These are phyloP conservation scores for Lepidium didymum DNA, from an alignment of 345 rosid genomes.

Conservation along the genomic window DNA sequence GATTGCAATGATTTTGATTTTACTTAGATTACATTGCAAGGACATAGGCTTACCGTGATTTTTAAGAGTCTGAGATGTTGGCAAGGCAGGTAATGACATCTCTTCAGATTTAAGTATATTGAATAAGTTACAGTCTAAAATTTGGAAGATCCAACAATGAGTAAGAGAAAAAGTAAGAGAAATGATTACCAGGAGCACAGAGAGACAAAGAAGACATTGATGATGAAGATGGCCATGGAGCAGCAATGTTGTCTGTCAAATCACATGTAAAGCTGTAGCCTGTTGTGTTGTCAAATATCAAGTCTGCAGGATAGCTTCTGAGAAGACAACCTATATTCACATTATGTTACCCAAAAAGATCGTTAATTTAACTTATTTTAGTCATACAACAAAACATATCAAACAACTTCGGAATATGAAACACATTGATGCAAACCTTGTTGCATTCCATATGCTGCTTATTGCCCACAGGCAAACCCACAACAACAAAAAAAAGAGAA, in stretches of 20 bases:
- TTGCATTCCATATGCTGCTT: constrained; percentile 68
- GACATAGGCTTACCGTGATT: constrained; percentile 43
- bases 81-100: constrained; percentile 96
- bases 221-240: constrained; percentile 96
- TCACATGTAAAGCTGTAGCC: constrained; percentile 96
- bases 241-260: constrained; percentile 86
- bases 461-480: constrained; percentile 13
- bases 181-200: constrained; percentile 80
- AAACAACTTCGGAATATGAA: constrained; percentile 2
- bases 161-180: not conserved
- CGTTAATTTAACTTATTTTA: not conserved
- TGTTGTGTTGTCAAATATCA: constrained; percentile 71
- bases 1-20: not conserved
- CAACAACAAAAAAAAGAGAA: constrained; percentile 22
- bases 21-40: not conserved
- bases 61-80: constrained; percentile 66
- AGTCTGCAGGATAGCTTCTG: constrained; percentile 77
- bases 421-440: constrained; percentile 44
- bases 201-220: constrained; percentile 76
- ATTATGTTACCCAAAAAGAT: constrained; percentile 16
- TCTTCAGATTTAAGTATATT: constrained; percentile 44
- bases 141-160: not conserved
- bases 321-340: constrained; percentile 68
- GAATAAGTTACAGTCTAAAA: not conserved
- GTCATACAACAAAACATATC: constrained; percentile 1